These are phyloP conservation scores for Didymella arachidicola DNA, from an alignment of 2,329 filamentous ascomycete species.

Conservation along the genomic window DNA sequence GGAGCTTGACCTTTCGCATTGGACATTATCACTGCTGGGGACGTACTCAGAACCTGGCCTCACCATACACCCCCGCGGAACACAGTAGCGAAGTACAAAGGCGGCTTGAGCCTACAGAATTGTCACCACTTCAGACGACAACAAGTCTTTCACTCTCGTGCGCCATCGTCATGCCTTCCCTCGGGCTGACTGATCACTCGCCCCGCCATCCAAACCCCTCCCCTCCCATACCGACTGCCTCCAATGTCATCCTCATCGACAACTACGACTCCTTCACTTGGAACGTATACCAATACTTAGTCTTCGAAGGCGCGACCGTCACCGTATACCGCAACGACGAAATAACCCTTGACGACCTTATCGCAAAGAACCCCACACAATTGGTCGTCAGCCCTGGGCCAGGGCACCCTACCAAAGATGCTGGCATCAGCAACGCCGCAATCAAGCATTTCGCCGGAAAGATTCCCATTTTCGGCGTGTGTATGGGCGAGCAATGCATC, in stretches of 20 bases:
- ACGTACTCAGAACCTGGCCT: neutral
- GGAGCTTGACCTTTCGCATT: neutral
- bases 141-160: neutral
- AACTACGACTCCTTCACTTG: conserved; percentile 99
- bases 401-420: conserved; percentile 89
- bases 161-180: conserved; percentile 51
- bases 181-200: conserved; percentile 77
- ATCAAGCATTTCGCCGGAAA: conserved; percentile 93
- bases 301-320: conserved; percentile 92
- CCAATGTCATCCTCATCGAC: conserved; percentile 93
- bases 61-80: neutral
- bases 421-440: conserved; percentile 90
- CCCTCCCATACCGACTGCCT: conserved; percentile 76
- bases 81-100: neutral
- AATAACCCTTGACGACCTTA: conserved; percentile 82
- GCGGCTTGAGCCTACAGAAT: neutral
- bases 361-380: conserved; percentile 86
- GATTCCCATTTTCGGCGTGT: conserved; percentile 95
- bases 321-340: conserved; percentile 93
- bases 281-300: conserved; percentile 98
- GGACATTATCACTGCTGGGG: neutral
- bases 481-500: conserved; percentile 99
- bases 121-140: neutral
- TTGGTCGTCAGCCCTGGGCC: conserved; percentile 94
- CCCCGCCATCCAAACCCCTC: conserved; percentile 82